phyloP scores from a whole-genome alignment of 2,329 filamentous ascomycete species.

The Chalaropsis ovoidea region DNA sequence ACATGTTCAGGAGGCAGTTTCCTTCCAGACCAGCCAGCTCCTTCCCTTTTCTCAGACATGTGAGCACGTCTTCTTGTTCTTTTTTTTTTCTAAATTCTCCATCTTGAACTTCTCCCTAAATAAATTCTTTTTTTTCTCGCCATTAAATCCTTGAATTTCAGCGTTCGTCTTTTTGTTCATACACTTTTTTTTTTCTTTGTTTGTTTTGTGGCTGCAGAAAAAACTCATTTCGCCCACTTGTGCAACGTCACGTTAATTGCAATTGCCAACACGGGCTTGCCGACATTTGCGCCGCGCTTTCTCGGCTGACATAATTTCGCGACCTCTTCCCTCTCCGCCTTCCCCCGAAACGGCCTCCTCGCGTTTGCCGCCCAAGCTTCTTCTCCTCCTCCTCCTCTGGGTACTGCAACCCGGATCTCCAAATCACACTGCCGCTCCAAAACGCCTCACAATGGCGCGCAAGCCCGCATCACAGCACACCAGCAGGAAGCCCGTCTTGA shows the following conservation, averaged over 20 bases:
- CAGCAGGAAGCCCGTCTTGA: slow-evolving; percentile 61
- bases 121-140: slow-evolving; percentile 4
- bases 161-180: background rate
- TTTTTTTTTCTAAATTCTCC: background rate
- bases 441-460: slow-evolving; percentile 15
- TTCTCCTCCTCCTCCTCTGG: background rate
- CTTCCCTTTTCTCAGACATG: background rate
- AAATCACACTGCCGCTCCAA: background rate
- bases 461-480: slow-evolving; percentile 1
- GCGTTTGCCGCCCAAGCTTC: background rate
- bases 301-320: background rate
- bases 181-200: background rate
- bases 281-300: background rate
- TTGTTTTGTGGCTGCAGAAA: background rate
- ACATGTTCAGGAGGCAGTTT: background rate
- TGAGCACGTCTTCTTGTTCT: background rate
- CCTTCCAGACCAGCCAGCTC: slow-evolving; percentile 1
- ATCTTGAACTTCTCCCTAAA: slow-evolving; percentile 13
- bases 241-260: slow-evolving; percentile 7
- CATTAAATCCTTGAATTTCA: background rate
- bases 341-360: background rate
- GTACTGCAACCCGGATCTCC: background rate
- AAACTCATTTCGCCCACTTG: background rate
- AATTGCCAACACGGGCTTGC: background rate
- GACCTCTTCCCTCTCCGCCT: background rate